Evolutionary conservation across 1,139 yeast genomes (phyloP), one percentile per base, ranked within the genome.

Genomic region (Blastobotrys indianensis): DNA sequence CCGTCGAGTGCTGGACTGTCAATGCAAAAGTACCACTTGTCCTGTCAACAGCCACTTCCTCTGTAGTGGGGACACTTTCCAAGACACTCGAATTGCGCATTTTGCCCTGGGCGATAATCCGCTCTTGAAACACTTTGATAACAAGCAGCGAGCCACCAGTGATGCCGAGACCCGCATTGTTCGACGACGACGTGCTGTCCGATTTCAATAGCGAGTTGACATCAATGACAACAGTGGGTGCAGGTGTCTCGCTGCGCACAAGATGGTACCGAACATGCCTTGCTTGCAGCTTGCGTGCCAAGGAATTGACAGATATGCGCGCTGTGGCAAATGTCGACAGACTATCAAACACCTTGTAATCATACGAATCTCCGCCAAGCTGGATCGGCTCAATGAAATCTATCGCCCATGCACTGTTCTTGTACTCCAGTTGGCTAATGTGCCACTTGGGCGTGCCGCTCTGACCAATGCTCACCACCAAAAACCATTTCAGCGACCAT

Each of bases 401-500:
- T 11, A 63, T 50, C 5, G 45, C 44, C 66, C 66, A 62, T 5
- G 50, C 42, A 17, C 56, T 55, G 16, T 61, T 65, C 40, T 58
- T 56, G 34, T 59, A 55, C 28, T 57, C 54, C 34, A 63, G 49
- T 41, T 61, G 60, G 41, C 62, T 56, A 28, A 63, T 55, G 54
- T 56, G 62, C 66, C 67, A 63, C 13, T 50, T 48, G 1, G 65
- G 64, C 17, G 32, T 49, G n/a, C 41, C 45, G 23, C n/a, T 31
- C 37, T 23, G 13, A 20, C 36, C 33, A 5, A 65, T 45, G 0
- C 63, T 56, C 1, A 63, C 67, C 3, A 65, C 52, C 17, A 67
- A 49, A 45, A 60, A 66, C 70, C 71, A 68, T 12, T 62, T 59
- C 1, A 51, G 49, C 0, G 68, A 58, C 69, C 68, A 64, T 6